Base-by-base conservation (phyloP, 352 stramenopile genomes). In the Globisporangium yorkense region DNA sequence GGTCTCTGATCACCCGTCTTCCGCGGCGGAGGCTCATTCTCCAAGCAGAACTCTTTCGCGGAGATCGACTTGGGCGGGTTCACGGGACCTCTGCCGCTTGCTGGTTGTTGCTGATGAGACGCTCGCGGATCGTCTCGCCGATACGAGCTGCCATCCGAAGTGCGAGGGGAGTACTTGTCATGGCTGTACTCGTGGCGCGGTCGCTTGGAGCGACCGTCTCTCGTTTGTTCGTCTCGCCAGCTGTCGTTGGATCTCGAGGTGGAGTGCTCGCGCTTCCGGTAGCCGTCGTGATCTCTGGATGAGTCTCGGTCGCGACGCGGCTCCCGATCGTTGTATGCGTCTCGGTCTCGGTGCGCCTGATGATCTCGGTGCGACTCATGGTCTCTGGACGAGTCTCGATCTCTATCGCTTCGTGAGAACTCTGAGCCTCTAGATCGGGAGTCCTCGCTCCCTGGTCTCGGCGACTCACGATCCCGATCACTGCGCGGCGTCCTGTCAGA, bases 31-130 rank as follows among this genome's bases (percentile, higher is more conserved):
- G 71, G 71, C 48, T 86, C 76, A 56, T 79, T 86, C 21, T 51
- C 67, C 58, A 80, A 68, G 40, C 72, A 82, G 44, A 80, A 82
- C 48, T 84, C 70, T 39, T 84, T 86, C 9, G 75, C 65, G 12
- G 70, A 84, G 49, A 84, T 78, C 18, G 76, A 84, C 51, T 64
- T 63, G 27, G 56, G 65, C 8, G 62, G 46, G 24, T 18, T 15
- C 37, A 5, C 3, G 1, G 37, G 4, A 18, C 37, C 61, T 24
- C 9, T 54, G 21, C 15, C 21, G 43, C 18, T 50, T 31, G 18
- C 8, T 31, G 29, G 27, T 10, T 56, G 21, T 5, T 44, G 29
- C 24, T 24, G n/a, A 24, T 43, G 18, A 18, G 20, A 15, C 37
- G 44, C 8, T 33, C 15, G n/a, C 9, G 6, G 5, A 16, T 44